These are phyloP conservation scores for Halocafeteria seosinensis DNA, from an alignment of 108 stramenopile genomes.

Conservation along the genomic window DNA sequence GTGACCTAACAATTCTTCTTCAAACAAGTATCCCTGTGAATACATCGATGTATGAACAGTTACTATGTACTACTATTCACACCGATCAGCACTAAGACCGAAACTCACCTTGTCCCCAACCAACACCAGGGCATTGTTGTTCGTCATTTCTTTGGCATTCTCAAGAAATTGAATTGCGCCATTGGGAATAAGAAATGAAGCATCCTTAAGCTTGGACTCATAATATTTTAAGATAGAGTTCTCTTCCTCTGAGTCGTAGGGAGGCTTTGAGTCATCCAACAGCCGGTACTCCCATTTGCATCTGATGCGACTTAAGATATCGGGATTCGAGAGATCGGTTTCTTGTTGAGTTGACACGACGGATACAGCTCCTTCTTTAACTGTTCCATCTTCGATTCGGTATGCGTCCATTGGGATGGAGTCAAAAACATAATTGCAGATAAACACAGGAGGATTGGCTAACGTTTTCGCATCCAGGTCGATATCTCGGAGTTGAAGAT, in stretches of 20 bases:
- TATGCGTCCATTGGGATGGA: constrained; percentile 46
- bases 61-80: too few species aligned
- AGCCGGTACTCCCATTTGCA: background rate
- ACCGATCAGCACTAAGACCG: too few species aligned
- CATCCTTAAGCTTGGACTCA: constrained; percentile 8
- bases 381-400: too few species aligned
- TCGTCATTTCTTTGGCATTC: background rate
- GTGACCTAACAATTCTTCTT: background rate
- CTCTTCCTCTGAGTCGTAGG: background rate
- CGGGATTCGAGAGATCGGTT: constrained; percentile 43
- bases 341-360: too few species aligned
- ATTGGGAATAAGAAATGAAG: constrained; percentile 42
- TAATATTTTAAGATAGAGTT: background rate
- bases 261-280: constrained; percentile 33
- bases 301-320: constrained; percentile 34
- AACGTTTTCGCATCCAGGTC: constrained; percentile 20
- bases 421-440: constrained; percentile 54
- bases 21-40: background rate
- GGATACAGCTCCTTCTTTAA: too few species aligned
- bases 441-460: constrained; percentile 37
- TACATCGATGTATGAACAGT: background rate
- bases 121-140: constrained; percentile 8
- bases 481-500: constrained; percentile 19
- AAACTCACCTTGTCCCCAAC: constrained; percentile 10
- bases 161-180: constrained; percentile 36